Base-by-base conservation (phyloP, 257 asterid genomes). In the Solanum corneliomulleri region DNA sequence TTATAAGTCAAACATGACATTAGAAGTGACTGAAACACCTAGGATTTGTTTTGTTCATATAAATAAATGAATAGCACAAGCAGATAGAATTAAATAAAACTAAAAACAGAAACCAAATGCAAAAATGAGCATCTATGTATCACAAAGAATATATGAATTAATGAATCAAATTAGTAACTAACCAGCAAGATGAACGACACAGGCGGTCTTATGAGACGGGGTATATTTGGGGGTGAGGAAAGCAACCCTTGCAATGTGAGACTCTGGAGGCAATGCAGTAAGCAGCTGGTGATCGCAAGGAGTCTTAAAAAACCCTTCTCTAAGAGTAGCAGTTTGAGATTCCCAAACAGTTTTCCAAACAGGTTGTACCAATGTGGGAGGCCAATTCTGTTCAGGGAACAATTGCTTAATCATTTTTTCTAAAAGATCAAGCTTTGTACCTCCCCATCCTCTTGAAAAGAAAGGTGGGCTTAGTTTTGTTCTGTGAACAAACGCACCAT, bases 121-220 rank as follows among this genome's bases (percentile, higher is more conserved):
- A 77, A 77, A 77, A 60, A 76, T 77, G n/a, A 77, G 64, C 9
- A 77, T 20, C 84, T 44, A 77, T 20, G 64, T 44, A 76, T 41
- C 58, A n/a, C 7, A 5, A 44, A n/a, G 62, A 88, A 18, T 52
- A 15, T 33, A 86, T 70, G 20, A 77, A 42, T 42, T 13, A 44
- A 77, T 42, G 60, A 14, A 76, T 77, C 83, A 77, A 76, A 76
- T 33, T 33, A 33, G 35, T 33, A 91, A 97, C 99, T 47, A 91
- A 97, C 99, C 99, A 85, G 99, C 99, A 87, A 97, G 99, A 91
- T 96, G 99, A 91, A 97, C 96, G 87, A 97, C 99, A 91, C 99
- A 97, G 39, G 99, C 93, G 95, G 92, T 90, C 87, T 90, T 94
- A 11, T 94, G 93, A 1, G 97, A 92, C 15, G 92, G 91, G 52